Percentiles rank a stretch among this genome's conserved stretches.
Conservation (phyloP, 371 early-diverging fungal genomes). For the Mucor saturninus region DNA sequence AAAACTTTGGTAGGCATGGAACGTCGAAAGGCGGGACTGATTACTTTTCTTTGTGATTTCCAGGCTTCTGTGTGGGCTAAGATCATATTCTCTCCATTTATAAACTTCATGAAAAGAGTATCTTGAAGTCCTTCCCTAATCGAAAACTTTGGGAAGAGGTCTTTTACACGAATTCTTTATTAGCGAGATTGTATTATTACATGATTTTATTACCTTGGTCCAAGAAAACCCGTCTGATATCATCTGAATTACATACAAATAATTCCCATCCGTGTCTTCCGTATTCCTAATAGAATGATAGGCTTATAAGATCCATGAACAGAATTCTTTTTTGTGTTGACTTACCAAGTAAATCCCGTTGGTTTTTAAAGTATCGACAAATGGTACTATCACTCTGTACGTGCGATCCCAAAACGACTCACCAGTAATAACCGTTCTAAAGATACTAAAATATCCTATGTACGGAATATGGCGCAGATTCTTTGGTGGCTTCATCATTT, state of each 20-base stretch:
- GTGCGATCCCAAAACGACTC: neutral
- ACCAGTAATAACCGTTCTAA: neutral
- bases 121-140: neutral
- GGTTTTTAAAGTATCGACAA: neutral
- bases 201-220: slow-evolving; percentile 7
- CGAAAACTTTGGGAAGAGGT: slow-evolving; percentile 10
- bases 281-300: neutral
- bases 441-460: slow-evolving; percentile 3
- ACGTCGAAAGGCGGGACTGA: slow-evolving; percentile 50
- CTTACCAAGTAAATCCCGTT: slow-evolving; percentile 23
- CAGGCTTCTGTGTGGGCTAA: slow-evolving; percentile 1
- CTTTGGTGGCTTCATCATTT: slow-evolving; percentile 18
- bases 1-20: slow-evolving; percentile 40
- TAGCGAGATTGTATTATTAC: neutral
- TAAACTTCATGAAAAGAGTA: neutral
- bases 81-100: slow-evolving; percentile 10
- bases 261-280: slow-evolving; percentile 13
- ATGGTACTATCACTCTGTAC: slow-evolving; percentile 1
- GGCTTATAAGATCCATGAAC: no score
- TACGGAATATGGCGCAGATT: slow-evolving; percentile 31
- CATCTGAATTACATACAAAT: slow-evolving; percentile 8
- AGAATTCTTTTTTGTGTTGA: neutral
- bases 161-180: neutral
- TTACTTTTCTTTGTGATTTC: slow-evolving; percentile 16
- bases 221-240: slow-evolving; percentile 14